Base-by-base conservation (phyloP, 192 early-diverging fungal species). In the Linnemannia schmuckeri region DNA sequence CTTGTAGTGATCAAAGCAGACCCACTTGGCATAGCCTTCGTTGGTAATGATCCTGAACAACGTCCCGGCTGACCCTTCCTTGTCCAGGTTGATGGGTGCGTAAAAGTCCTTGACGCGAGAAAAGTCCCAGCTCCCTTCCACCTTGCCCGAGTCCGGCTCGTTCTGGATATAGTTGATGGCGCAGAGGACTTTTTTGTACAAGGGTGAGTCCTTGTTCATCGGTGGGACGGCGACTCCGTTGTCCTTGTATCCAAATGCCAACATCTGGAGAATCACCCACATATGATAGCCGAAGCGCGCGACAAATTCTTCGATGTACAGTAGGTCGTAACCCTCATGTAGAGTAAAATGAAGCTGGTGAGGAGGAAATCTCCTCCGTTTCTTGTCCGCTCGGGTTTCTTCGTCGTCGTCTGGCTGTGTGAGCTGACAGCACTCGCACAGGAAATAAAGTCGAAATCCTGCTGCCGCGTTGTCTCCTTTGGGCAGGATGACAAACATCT, bases 71-170 rank as follows among this genome's bases (percentile, higher is more conserved):
- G 75, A 76, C 3, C 75, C 75, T 76, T 76, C 75, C 57, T 66
- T 76, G 33, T 37, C 40, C 22, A 76, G 37, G 15, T 54, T 76
- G 40, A 76, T 41, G 8, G 75, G 57, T 0, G 40, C 57, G 27
- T 76, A 76, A 76, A 76, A 76, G 22, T 76, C 75, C 35, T 61
- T 66, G 13, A 76, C 75, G n/a, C 75, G 75, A 33, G 75, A 66
- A 76, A 76, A 63, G 13, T 68, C 75, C 75, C 75, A 76, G 38
- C 75, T 76, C 42, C 75, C 75, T 12, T 76, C 75, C 40, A 41
- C 33, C 40, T 76, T 61, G 75, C 75, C 75, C 13, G 75, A 66
- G 61, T 76, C 75, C 15, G 75, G 55, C 57, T 76, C 75, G 61
- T 40, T 63, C 40, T 76, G 54, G 41, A 76, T 76, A n/a, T 63